These are phyloP conservation scores for Fusarium stilboides DNA, from an alignment of 2,329 filamentous ascomycete species.

Conservation along the genomic window DNA sequence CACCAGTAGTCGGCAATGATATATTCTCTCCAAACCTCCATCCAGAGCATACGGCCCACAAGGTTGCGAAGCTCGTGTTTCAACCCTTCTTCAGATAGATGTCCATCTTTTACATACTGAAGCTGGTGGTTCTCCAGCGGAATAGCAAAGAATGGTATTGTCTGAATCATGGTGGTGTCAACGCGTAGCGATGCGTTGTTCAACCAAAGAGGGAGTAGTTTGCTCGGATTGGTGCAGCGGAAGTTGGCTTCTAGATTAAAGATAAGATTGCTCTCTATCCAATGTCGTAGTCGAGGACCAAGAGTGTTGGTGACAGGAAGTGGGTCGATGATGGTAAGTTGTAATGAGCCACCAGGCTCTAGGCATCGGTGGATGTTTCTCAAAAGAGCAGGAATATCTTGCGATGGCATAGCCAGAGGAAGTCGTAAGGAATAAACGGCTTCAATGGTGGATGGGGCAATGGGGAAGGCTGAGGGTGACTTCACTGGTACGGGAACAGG, in stretches of 20 bases:
- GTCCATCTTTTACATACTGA: slow-evolving; percentile 39
- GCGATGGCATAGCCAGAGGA: slow-evolving; percentile 69
- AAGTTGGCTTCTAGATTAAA: slow-evolving; percentile 71
- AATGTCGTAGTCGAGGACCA: slow-evolving; percentile 70
- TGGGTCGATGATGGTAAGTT: slow-evolving; percentile 74
- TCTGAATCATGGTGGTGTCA: slow-evolving; percentile 61
- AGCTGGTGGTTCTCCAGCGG: slow-evolving; percentile 40
- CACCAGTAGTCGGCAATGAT: slow-evolving; percentile 68
- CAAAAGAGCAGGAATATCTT: slow-evolving; percentile 71
- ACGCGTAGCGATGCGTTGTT: slow-evolving; percentile 67
- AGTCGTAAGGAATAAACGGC: slow-evolving; percentile 68
- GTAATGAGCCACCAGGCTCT: slow-evolving; percentile 67
- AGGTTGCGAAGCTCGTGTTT: slow-evolving; percentile 65
- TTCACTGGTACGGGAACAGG: slow-evolving; percentile 59
- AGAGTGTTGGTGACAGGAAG: slow-evolving; percentile 68
- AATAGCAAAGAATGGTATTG: slow-evolving; percentile 63
- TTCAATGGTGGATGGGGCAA: slow-evolving; percentile 62
- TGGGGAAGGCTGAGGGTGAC: slow-evolving; percentile 55
- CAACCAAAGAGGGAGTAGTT: slow-evolving; percentile 72
- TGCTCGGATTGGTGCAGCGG: slow-evolving; percentile 72
- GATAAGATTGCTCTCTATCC: slow-evolving; percentile 74
- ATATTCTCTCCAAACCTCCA: slow-evolving; percentile 70
- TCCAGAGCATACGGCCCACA: slow-evolving; percentile 72
- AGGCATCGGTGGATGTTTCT: slow-evolving; percentile 71
- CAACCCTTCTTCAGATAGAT: slow-evolving; percentile 49